Evolutionary conservation across 2,329 filamentous ascomycete species (phyloP).

Genomic region (Diaporthe ilicicola): DNA sequence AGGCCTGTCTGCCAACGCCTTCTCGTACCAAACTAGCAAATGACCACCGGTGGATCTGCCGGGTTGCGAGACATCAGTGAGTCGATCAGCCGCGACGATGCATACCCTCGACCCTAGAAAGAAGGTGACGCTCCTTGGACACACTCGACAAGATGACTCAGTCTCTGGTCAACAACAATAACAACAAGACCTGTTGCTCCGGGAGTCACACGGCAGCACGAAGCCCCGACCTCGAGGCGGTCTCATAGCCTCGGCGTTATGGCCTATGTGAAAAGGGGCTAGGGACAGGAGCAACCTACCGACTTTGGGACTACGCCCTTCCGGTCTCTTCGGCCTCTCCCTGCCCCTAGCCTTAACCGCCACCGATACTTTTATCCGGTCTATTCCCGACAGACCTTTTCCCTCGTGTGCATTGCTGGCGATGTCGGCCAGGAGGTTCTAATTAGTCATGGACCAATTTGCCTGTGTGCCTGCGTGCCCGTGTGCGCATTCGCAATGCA

Average conservation of each 20-base stretch:
- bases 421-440: slow-evolving; percentile 18
- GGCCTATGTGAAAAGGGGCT: slow-evolving; percentile 3
- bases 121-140: not conserved
- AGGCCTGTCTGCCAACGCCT: not conserved
- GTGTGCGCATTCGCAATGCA: not conserved
- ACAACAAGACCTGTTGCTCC: not conserved
- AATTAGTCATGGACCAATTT: slow-evolving; percentile 22
- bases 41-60: not conserved
- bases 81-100: not conserved
- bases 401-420: not conserved
- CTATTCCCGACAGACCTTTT: slow-evolving; percentile 6
- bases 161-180: not conserved
- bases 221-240: not conserved
- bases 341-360: not conserved
- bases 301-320: slow-evolving; percentile 20
- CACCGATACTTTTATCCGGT: not conserved
- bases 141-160: slow-evolving; percentile 1
- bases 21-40: slow-evolving; percentile 16
- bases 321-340: slow-evolving; percentile 7
- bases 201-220: not conserved
- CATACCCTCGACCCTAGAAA: not conserved
- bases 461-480: not conserved
- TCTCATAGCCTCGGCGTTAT: slow-evolving; percentile 2
- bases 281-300: not conserved
- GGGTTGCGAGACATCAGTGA: slow-evolving; percentile 7